phyloP scores from a whole-genome alignment of 2,329 filamentous ascomycete species.

The Didymella segeticola region DNA sequence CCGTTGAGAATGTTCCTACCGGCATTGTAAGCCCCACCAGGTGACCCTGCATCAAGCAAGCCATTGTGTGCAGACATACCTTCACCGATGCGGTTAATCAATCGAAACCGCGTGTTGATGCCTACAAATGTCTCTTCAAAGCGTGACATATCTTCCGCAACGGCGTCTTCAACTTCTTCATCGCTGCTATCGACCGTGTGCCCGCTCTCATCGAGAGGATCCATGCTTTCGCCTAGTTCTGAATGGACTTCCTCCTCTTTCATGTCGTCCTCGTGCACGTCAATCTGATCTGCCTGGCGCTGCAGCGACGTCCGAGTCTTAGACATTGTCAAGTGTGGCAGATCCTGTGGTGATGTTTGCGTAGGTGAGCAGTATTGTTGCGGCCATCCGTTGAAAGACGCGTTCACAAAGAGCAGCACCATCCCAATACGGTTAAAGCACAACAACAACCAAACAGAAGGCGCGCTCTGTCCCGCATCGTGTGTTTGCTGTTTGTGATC shows the following conservation, averaged over 20 bases:
- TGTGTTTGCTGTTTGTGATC: conserved; percentile 18
- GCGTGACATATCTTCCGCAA: conserved; percentile 85
- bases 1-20: conserved; percentile 93
- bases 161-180: conserved; percentile 70
- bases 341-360: conserved; percentile 15
- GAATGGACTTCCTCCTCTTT: conserved; percentile 50
- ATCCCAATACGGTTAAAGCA: conserved; percentile 1
- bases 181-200: conserved; percentile 53
- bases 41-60: conserved; percentile 34
- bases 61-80: conserved; percentile 60
- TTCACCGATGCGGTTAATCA: conserved; percentile 97
- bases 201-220: conserved; percentile 58
- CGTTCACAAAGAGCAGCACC: conserved; percentile 18
- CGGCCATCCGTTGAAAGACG: conserved; percentile 9
- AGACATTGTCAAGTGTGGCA: conserved; percentile 33
- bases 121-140: conserved; percentile 83
- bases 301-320: conserved; percentile 39
- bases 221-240: conserved; percentile 56
- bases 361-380: conserved; percentile 14
- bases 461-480: conserved; percentile 26
- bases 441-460: conserved; percentile 25
- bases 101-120: conserved; percentile 81
- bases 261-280: conserved; percentile 37
- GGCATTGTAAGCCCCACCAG: conserved; percentile 31
- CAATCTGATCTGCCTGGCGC: conserved; percentile 36